phyloP scores from a whole-genome alignment of 2,329 filamentous ascomycete species.

The Neofusicoccum cordaticola region DNA sequence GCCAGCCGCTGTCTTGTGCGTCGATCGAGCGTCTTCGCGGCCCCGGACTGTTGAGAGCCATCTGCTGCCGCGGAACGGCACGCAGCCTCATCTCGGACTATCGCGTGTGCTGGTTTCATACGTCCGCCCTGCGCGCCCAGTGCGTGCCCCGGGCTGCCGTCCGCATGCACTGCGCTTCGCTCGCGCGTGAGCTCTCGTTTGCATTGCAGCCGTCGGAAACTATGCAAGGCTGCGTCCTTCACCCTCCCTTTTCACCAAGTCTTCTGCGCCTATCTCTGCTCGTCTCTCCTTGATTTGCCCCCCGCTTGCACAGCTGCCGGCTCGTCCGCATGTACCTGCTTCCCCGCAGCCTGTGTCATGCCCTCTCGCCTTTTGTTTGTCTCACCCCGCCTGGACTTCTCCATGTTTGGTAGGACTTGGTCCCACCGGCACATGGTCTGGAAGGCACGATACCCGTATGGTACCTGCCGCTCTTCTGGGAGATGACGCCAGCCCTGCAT shows the following conservation, averaged over 20 bases:
- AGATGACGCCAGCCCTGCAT: conserved; percentile 10
- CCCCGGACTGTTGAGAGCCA: neutral
- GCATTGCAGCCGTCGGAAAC: conserved; percentile 8
- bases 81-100: conserved; percentile 15
- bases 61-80: conserved; percentile 9
- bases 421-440: conserved; percentile 8
- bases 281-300: neutral
- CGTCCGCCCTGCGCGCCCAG: neutral
- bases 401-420: neutral
- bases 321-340: conserved; percentile 6
- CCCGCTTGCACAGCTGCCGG: neutral
- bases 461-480: neutral
- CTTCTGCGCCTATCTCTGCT: neutral
- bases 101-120: neutral
- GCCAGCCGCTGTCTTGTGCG: conserved; percentile 13
- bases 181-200: conserved; percentile 1
- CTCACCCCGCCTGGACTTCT: neutral
- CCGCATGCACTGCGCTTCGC: neutral
- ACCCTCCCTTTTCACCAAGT: neutral
- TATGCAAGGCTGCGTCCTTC: conserved; percentile 2
- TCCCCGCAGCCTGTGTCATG: conserved; percentile 11
- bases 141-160: neutral
- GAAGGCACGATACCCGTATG: conserved; percentile 2
- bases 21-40: neutral
- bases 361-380: neutral